These are phyloP conservation scores for Colletotrichum filicis DNA, from an alignment of 2,329 filamentous ascomycete species.

Conservation along the genomic window DNA sequence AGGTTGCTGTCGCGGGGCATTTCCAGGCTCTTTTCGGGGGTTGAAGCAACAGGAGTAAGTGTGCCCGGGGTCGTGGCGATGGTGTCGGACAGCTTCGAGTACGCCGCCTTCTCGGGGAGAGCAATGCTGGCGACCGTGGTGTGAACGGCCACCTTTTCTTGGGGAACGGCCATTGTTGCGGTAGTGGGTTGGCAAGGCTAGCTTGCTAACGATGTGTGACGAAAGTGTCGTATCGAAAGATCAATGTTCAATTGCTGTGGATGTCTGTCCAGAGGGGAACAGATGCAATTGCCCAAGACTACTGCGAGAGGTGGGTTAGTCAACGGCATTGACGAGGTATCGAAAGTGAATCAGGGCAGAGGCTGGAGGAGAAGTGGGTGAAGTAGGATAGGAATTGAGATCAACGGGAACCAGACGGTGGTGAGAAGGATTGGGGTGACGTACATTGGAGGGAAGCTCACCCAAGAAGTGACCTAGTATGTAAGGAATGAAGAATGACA, in stretches of 20 bases:
- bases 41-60: conserved; percentile 30
- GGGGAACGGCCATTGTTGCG: conserved; percentile 18
- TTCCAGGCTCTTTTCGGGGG: conserved; percentile 41
- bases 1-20: conserved; percentile 49
- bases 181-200: neutral
- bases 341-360: conserved; percentile 6
- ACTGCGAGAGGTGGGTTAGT: conserved; percentile 21
- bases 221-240: neutral
- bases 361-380: conserved; percentile 6
- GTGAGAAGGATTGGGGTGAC: conserved; percentile 12
- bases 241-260: neutral
- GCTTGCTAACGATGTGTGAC: conserved; percentile 13
- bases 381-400: conserved; percentile 14
- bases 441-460: conserved; percentile 6
- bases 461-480: neutral
- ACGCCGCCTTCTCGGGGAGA: conserved; percentile 31
- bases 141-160: conserved; percentile 26
- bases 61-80: conserved; percentile 8
- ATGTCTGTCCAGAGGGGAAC: neutral
- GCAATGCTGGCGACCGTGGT: conserved; percentile 15
- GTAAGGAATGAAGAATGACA: conserved; percentile 2
- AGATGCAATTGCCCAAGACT: conserved; percentile 19
- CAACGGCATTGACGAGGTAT: conserved; percentile 22
- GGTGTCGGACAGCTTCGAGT: conserved; percentile 14
- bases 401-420: conserved; percentile 12